Evolutionary conservation across 495 filamentous ascomycete species (phyloP), one percentile per base, ranked within the genome.

Genomic region (Aspergillus steynii): DNA sequence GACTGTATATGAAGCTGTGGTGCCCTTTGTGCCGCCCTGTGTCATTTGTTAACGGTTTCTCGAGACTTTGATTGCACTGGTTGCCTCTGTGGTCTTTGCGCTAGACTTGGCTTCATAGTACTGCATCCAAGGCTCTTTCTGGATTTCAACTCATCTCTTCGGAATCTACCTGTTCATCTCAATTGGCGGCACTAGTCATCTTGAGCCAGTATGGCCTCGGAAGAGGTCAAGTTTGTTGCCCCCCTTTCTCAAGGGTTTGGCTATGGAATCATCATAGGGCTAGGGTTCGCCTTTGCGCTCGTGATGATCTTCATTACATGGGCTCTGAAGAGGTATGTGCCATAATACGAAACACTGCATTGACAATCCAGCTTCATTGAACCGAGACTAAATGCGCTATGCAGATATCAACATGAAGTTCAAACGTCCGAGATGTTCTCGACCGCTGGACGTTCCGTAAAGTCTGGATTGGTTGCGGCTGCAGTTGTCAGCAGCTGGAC

Each of bases 351-450:
- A 14, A 34, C 50, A 20, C 5, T 27, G 29, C 34, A 42, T 42
- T 12, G 37, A 8, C 37, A 34, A 7, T 9, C 2, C 6, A 34
- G 31, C 31, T 34, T 5, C 31, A 42, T 42, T 8, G 12, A 1
- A 15, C 31, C 37, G 20, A 15, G 26, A 28, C 56, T 50, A 15
- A 52, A 8, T 26, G 47, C n/a, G 29, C 28, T 45, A 28, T 37
- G 32, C 54, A 86, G 86, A 65, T 97, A 96, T 71, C 94, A 97
- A 71, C 83, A 92, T 79, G 94, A 98, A 76, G 83, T 97, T 6
- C 93, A 96, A 76, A 98, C 94, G 1, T 96, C 91, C 0, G 94
- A 98, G 76, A 96, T 96, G 90, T 98, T 97, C 84, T 92, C 85
- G 61, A 98, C 94, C 2, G 94, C 94, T 52, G 94, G 94, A 20